These are phyloP conservation scores for Penicillium argentinense DNA, from an alignment of 495 filamentous ascomycete species.

Conservation along the genomic window DNA sequence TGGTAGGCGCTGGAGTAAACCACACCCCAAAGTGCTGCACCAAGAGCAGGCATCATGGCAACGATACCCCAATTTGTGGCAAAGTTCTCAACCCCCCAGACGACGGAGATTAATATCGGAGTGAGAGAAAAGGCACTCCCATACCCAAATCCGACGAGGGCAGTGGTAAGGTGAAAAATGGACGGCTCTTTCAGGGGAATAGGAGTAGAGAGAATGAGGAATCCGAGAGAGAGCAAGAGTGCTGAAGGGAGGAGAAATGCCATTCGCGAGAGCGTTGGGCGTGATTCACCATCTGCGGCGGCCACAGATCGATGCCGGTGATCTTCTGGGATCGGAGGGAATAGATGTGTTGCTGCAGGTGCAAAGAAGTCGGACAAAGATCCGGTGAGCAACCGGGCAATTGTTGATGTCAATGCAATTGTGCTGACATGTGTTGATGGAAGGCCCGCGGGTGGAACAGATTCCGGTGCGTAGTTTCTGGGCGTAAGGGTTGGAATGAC, in stretches of 20 bases:
- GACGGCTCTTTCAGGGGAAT: slow-evolving; percentile 62
- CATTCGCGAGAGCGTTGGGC: slow-evolving; percentile 70
- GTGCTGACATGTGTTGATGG: slow-evolving; percentile 91
- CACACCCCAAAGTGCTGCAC: slow-evolving; percentile 81
- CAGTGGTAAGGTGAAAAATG: slow-evolving; percentile 78
- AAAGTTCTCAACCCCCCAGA: slow-evolving; percentile 98
- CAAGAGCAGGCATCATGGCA: slow-evolving; percentile 81
- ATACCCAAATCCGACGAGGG: slow-evolving; percentile 83
- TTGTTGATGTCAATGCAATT: slow-evolving; percentile 85
- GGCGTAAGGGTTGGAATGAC: slow-evolving; percentile 84
- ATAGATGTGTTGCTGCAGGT: slow-evolving; percentile 52
- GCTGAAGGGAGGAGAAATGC: slow-evolving; percentile 74
- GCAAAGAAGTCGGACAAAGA: slow-evolving; percentile 86
- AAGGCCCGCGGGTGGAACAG: slow-evolving; percentile 58
- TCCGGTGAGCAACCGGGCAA: slow-evolving; percentile 80
- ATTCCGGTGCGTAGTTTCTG: slow-evolving; percentile 42
- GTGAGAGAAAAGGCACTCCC: slow-evolving; percentile 85
- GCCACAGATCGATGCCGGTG: slow-evolving; percentile 15
- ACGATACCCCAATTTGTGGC: slow-evolving; percentile 98
- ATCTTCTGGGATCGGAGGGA: slow-evolving; percentile 35
- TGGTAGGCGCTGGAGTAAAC: slow-evolving; percentile 84
- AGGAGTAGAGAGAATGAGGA: slow-evolving; percentile 72
- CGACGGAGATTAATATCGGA: slow-evolving; percentile 88
- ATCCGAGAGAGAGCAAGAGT: slow-evolving; percentile 72
- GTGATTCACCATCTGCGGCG: slow-evolving; percentile 23